Percentiles rank a stretch among this genome's conserved stretches.
phyloP scores from a whole-genome alignment of 257 asterid species.

The Solanum sitiens region DNA sequence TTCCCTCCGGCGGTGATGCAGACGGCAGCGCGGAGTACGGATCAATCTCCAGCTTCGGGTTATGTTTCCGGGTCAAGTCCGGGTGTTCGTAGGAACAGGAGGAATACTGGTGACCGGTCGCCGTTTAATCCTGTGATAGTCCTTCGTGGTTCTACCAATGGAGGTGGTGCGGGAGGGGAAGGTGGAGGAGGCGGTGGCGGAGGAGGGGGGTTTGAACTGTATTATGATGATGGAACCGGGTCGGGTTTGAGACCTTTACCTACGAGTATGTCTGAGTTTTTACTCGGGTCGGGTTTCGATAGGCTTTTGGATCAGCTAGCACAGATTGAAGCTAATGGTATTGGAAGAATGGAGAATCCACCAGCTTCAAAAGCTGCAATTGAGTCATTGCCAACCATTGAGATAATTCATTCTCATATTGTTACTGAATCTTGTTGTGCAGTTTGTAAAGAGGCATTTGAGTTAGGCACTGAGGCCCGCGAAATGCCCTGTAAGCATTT shows the following conservation, averaged over 20 bases:
- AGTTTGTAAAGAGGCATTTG: slow-evolving; percentile 77
- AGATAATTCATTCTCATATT: slow-evolving; percentile 34
- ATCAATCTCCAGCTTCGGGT: slow-evolving; percentile 22
- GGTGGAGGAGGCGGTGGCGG: slow-evolving; percentile 15
- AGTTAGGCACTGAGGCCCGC: slow-evolving; percentile 51
- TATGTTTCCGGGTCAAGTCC: slow-evolving; percentile 37
- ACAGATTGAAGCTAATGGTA: slow-evolving; percentile 61
- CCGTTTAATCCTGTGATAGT: slow-evolving; percentile 87
- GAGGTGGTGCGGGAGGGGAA: slow-evolving; percentile 10
- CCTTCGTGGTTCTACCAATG: slow-evolving; percentile 54
- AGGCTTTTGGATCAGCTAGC: slow-evolving; percentile 62
- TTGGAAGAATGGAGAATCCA: slow-evolving; percentile 57
- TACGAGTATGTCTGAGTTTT: slow-evolving; percentile 61
- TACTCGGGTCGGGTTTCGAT: slow-evolving; percentile 83
- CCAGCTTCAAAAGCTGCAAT: slow-evolving; percentile 82
- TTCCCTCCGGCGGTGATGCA: slow-evolving; percentile 52
- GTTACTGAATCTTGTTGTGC: slow-evolving; percentile 58
- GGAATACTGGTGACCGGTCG: slow-evolving; percentile 64
- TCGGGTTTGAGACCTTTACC: slow-evolving; percentile 77
- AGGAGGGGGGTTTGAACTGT: slow-evolving; percentile 56
- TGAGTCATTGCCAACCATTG: slow-evolving; percentile 64
- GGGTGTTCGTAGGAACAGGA: slow-evolving; percentile 47
- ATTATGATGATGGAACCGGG: slow-evolving; percentile 78
- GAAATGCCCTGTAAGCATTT: slow-evolving; percentile 92
- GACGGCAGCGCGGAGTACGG: slow-evolving; percentile 28